Conservation (phyloP, 345 rosid species). For the Reutealis trisperma region DNA sequence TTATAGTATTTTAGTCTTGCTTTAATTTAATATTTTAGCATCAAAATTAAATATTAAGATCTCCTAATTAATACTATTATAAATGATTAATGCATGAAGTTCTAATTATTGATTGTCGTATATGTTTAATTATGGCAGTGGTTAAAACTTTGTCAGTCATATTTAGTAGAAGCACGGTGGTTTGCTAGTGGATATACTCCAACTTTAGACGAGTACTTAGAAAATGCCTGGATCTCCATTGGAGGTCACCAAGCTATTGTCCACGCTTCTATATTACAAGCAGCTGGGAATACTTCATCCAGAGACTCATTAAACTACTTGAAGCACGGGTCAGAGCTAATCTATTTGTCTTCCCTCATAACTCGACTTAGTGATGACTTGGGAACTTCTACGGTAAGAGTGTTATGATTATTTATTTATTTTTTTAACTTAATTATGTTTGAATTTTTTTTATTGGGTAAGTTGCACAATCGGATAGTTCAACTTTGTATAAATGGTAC, state of each 20-base stretch:
- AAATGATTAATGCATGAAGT: too few relatives aligned
- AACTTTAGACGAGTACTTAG: neutral
- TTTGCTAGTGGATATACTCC: neutral
- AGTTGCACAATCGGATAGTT: too few relatives aligned
- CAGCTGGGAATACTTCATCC: neutral
- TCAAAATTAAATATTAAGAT: too few relatives aligned
- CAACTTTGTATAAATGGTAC: too few relatives aligned
- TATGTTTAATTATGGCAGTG: neutral
- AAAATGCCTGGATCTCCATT: neutral
- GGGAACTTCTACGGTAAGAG: neutral
- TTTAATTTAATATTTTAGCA: too few relatives aligned
- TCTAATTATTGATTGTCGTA: too few relatives aligned
- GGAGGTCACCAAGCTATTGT: neutral
- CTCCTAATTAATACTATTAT: too few relatives aligned
- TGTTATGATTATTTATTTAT: too few relatives aligned
- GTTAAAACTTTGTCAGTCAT: neutral
- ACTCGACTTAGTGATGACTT: neutral
- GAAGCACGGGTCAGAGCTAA: neutral
- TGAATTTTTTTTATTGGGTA: too few relatives aligned
- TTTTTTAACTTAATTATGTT: too few relatives aligned
- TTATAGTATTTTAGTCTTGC: too few relatives aligned
- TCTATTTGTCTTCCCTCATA: neutral
- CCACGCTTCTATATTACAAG: neutral
- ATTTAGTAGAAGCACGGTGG: neutral
- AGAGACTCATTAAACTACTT: neutral